A percentile compares a stretch with the other conserved stretches of the same genome.
These are phyloP conservation scores for Penicillium sp. DNA, from an alignment of 2,329 filamentous ascomycete species.

Conservation along the genomic window DNA sequence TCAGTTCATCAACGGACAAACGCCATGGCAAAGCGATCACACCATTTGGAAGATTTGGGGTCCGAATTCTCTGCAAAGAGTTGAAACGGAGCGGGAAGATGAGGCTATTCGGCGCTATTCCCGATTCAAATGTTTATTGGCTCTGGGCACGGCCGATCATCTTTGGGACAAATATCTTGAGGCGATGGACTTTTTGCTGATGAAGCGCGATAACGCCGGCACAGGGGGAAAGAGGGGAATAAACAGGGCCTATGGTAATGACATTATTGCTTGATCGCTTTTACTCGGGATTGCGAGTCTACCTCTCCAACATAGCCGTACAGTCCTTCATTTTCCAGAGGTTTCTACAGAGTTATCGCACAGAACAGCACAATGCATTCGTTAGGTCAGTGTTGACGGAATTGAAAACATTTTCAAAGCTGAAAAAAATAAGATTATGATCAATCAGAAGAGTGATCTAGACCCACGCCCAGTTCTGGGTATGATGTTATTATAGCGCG, in stretches of 20 bases:
- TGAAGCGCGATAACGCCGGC: constrained; percentile 6
- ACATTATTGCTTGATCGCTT: not conserved
- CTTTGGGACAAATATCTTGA: constrained; percentile 7
- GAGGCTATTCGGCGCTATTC: constrained; percentile 6
- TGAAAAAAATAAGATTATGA: too few relatives aligned
- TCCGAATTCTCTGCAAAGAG: not conserved
- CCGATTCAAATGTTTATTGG: constrained; percentile 3
- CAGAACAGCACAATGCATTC: not conserved
- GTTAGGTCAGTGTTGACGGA: too few relatives aligned
- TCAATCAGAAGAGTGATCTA: not conserved
- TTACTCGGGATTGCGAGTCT: too few relatives aligned
- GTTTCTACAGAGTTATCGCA: not conserved
- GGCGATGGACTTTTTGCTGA: constrained; percentile 5
- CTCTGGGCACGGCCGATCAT: not conserved
- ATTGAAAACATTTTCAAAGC: too few relatives aligned
- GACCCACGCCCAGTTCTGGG: not conserved
- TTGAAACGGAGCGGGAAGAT: constrained; percentile 11
- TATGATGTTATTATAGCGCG: not conserved
- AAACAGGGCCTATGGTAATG: not conserved
- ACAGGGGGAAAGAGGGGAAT: not conserved
- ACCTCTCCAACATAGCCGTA: too few relatives aligned
- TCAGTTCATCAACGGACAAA: constrained; percentile 6
- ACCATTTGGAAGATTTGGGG: constrained; percentile 12
- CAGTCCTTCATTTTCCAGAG: too few relatives aligned
- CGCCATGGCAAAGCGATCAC: constrained; percentile 5